Evolutionary conservation across 1,139 yeast genomes (phyloP), one percentile per base, ranked within the genome.

Genomic region (Candida labiduridarum): DNA sequence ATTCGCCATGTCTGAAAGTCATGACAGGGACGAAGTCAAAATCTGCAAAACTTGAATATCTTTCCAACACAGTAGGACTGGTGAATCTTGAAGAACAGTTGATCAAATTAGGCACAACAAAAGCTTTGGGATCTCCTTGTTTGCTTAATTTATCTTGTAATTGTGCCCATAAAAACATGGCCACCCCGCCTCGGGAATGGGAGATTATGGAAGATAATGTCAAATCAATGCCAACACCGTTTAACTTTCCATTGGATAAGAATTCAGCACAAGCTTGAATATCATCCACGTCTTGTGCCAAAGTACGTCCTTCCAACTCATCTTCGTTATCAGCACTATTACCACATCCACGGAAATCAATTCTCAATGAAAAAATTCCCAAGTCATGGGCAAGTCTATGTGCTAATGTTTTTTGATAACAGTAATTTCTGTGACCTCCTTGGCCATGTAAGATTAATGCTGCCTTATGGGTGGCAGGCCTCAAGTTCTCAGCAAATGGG

Each of bases 321-420:
- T 76, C 72, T 6, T 64, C 73, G 52, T 78, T 79, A 29, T 80
- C 85, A 31, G 80, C 85, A 2, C 96, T 88, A 52, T 79, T 80
- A 1, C 97, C 98, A 65, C 95, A 86, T 8, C 89, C 89, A 52
- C 97, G 74, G 60, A 92, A 92, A 65, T 92, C 97, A 56, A 91
- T 85, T 57, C 97, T 71, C 46, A 88, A 74, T 1, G 85, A 78
- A 63, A 77, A 82, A 47, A 83, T 71, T 0, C 96, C 96, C 53
- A 79, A 66, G 25, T 78, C 75, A 5, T 72, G 66, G 0, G 94
- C 85, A 48, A 92, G 65, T 34, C 68, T 67, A 41, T 82, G 80
- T 1, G 96, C 94, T 46, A 90, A 65, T 16, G 69, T 58, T 41
- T 80, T 79, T 57, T 87, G 92, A 67, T 87, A 91, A 53, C 89